Evolutionary conservation across 768 basidiomycete genomes (phyloP).

Genomic region (Xerocomellus intermedius): DNA sequence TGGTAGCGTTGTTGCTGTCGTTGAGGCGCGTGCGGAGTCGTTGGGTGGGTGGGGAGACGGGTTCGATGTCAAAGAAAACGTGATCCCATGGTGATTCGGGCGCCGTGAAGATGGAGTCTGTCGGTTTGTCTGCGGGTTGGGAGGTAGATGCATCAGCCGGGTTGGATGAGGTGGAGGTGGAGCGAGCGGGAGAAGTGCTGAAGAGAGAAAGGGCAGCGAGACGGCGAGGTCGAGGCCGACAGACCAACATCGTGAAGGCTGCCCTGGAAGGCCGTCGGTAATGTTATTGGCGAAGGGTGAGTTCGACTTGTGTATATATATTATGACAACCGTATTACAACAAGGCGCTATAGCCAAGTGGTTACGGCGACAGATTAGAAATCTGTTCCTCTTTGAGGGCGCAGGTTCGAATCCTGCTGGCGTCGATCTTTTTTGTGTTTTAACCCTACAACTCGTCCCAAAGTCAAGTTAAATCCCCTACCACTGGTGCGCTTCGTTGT

Average conservation of each 20-base stretch:
- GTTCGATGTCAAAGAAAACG: constrained; percentile 48
- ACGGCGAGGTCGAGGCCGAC: constrained; percentile 9
- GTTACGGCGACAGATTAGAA: constrained; percentile 80
- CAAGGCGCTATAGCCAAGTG: constrained; percentile 74
- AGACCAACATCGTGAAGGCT: constrained; percentile 18
- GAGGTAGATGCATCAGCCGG: constrained; percentile 1
- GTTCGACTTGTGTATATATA: too few species aligned
- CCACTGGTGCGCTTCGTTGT: too few species aligned
- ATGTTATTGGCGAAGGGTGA: too few species aligned
- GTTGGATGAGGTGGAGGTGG: not conserved
- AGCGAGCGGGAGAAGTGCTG: not conserved
- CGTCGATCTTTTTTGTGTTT: constrained; percentile 35
- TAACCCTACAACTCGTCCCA: too few species aligned
- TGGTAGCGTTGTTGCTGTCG: not conserved
- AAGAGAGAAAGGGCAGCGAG: not conserved
- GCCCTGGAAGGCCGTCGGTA: too few species aligned
- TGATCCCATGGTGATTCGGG: constrained; percentile 49
- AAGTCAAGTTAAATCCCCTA: too few species aligned
- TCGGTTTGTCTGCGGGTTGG: not conserved
- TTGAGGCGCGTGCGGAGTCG: constrained; percentile 12
- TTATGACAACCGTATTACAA: too few species aligned
- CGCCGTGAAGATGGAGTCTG: constrained; percentile 36
- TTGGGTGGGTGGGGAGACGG: constrained; percentile 21
- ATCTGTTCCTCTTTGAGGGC: constrained; percentile 71
- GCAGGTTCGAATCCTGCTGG: constrained; percentile 70